Base-by-base conservation (phyloP, 129 eudicot genomes). In the Escallonia rubra region DNA sequence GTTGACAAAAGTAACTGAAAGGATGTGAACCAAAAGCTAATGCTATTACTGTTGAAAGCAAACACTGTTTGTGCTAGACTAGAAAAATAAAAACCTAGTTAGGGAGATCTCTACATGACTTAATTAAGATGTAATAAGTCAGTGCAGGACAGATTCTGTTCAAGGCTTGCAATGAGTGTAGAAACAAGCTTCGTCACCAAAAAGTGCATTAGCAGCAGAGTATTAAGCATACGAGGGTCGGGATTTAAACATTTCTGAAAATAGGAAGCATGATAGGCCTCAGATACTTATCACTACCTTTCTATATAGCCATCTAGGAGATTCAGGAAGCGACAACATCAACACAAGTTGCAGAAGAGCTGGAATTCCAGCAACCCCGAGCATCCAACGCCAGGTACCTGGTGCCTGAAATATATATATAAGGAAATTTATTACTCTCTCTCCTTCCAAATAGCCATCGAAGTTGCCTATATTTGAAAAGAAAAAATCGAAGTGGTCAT, bases 371-470 rank as follows among this genome's bases (percentile, higher is more conserved):
- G 95, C 97, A 15, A 90, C 75, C 47, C 91, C 95, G 11, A 90
- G 86, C 97, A 90, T 90, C 95, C 95, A 86, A 5, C 94, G 78
- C 94, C 94, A 86, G 6, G 83, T 89, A 48, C 96, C 90, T 3
- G 79, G 85, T 41, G 85, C 75, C 94, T 85, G 60, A 57, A 73
- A 60, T 56, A 81, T 47, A 51, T 58, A 9, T 41, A 68, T 14
- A 2, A 4, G 49, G 34, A 23, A 23, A 1, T 23, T 0, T 23
- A 23, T 23, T 23, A 23, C 16, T 51, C 7, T n/a, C 23, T 50
- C 11, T 4, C 55, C 10, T 4, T 50, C 55, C 10, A 4, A 50
- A 8, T 50, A 4, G 12, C 12, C 3, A 50, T 0, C 3, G 12
- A 50, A 50, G 10, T n/a, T 11, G 12, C 12, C 55, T 50, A 1